Base-by-base conservation (phyloP, 2,329 filamentous ascomycete genomes). In the Fusarium cicatricum region DNA sequence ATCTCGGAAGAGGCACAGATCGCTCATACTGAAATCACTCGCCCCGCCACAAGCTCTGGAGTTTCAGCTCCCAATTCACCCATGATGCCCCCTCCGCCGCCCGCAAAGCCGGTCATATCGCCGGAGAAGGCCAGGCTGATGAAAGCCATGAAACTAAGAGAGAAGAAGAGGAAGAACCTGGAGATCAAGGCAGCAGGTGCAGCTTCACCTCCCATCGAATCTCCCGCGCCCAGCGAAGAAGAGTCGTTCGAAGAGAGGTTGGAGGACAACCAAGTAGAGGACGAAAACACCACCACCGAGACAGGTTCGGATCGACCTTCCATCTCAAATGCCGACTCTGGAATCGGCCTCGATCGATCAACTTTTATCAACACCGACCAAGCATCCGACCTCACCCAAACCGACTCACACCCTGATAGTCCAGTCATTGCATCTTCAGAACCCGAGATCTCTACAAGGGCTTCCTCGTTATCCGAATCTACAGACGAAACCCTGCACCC, bases 111-210 rank as follows among this genome's bases (percentile, higher is more conserved):
- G 74, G 67, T 80, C 72, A 89, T 96, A 68, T 92, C 91, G 1
- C 91, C 91, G 1, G 95, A 99, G 74, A 98, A 96, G 77, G 87
- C 91, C 57, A 85, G 95, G 49, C 80, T 99, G 60, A 93, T 97
- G 91, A 97, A 96, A 77, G 95, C 95, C 8, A 83, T 97, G 77
- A 90, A 97, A 74, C 76, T 97, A 65, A 85, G 94, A 46, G 95
- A 96, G 75, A 92, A 90, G 75, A 92, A 92, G 73, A 78, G 76
- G 74, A 73, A 55, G 59, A 63, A 68, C 40, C 68, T 62, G 68
- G 71, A 57, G 52, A 73, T 58, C 15, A 58, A 58, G 55, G 49
- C 67, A 6, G 62, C 69, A 11, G 65, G 47, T 37, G 38, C 60
- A 4, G 37, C 57, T 12, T 49, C 58, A 11, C 64, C 66, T 14